A percentile compares a stretch with the other conserved stretches of the same genome.
These are phyloP conservation scores for Akebia trifoliata DNA, from an alignment of 164 flowering plant species.

Conservation along the genomic window DNA sequence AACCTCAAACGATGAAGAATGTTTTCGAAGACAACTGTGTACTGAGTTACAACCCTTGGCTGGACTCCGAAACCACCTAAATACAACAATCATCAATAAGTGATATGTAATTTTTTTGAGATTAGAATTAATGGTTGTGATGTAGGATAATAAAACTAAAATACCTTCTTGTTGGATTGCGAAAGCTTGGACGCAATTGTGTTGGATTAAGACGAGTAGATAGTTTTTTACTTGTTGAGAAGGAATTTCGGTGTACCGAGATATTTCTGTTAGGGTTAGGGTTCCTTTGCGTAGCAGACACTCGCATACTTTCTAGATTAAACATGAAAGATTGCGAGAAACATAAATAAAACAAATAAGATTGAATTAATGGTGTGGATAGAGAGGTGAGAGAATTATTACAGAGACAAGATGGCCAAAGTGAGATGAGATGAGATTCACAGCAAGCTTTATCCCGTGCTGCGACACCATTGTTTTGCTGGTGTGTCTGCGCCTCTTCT, in stretches of 20 bases:
- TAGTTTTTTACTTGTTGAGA: constrained; percentile 46
- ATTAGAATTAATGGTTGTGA: too few relatives aligned
- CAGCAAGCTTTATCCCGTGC: constrained; percentile 61
- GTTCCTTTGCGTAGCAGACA: constrained; percentile 73
- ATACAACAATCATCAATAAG: not conserved
- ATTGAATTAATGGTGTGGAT: not conserved
- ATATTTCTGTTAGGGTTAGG: constrained; percentile 32
- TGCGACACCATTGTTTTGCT: constrained; percentile 32
- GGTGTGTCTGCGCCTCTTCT: not conserved
- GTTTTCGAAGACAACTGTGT: constrained; percentile 57
- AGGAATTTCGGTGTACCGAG: constrained; percentile 43
- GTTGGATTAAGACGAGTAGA: constrained; percentile 79
- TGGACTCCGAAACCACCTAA: constrained; percentile 40
- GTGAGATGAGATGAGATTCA: constrained; percentile 51
- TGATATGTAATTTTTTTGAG: not conserved
- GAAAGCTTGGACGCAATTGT: constrained; percentile 89
- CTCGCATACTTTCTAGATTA: constrained; percentile 73
- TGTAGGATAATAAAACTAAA: not conserved
- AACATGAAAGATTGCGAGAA: not conserved
- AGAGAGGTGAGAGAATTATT: constrained; percentile 7
- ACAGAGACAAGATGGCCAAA: constrained; percentile 78
- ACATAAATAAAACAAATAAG: not conserved
- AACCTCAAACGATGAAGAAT: constrained; percentile 74
- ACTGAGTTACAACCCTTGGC: constrained; percentile 38
- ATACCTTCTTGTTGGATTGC: constrained; percentile 41